Base-by-base conservation (phyloP, 108 stramenopile species). In the Bacterosira constricta region DNA sequence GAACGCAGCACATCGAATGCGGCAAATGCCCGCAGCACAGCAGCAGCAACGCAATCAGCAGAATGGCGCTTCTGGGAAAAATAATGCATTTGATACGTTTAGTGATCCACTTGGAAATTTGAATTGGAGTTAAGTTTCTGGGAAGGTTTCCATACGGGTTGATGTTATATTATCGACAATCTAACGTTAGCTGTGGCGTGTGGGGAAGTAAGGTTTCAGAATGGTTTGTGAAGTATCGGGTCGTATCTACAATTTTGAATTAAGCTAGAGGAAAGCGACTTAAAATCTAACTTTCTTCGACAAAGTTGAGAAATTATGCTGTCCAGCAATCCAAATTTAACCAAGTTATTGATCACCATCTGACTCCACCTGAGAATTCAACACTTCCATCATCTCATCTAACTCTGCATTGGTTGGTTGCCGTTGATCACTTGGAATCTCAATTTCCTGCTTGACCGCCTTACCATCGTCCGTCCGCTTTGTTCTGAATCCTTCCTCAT, bases 401-500 rank as follows among this genome's bases (percentile, higher is more conserved):
- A 88, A 41, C 44, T 90, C 90, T 34, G 71, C 77, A 25, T 75
- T 71, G 3, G 87, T 77, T 13, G 90, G 90, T 63, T 82, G 75
- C 15, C 79, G 73, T 10, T 65, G 63, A 42, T 80, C 56, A 32
- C 25, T 38, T 6, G 55, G 47, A 49, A 62, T 75, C 53, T 54
- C 37, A 62, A 90, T 72, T 61, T 91, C 90, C 21, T 86, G 79
- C 59, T 83, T 79, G 0, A 73, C 85, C 9, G 93, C 85, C 25
- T 45, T 71, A 12, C 93, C 93, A 69, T 94, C 93, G 3, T 76
- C 83, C 8, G 73, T 86, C 42, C 93, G 46, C 70, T 59, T 69
- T 1, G 93, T 90, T 13, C 93, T 82, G 73, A 94, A 94, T 35
- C 93, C 93, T 30, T 87, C 85, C 41, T 86, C 85, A 8, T 69